phyloP scores from a whole-genome alignment of 371 early-diverging fungal species.

The Mycotypha africana region DNA sequence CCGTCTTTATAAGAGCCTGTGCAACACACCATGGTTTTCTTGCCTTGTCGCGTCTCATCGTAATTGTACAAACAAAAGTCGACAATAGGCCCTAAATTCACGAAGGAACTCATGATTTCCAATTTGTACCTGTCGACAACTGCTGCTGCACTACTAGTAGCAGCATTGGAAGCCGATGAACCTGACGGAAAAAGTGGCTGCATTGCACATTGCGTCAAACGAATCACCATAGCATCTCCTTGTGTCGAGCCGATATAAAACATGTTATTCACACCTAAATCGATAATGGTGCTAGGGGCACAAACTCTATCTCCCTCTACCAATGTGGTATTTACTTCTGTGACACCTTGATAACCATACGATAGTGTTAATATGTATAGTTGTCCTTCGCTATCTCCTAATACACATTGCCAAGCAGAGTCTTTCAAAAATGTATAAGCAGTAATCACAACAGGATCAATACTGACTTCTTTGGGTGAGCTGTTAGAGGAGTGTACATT shows the following conservation, averaged over 20 bases:
- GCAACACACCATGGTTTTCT: constrained; percentile 83
- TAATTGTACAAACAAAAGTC: constrained; percentile 77
- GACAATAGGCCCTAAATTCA: constrained; percentile 72
- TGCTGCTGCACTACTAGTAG: no score
- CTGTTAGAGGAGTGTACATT: constrained; percentile 12
- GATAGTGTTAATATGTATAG: constrained; percentile 59
- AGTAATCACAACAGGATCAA: constrained; percentile 40
- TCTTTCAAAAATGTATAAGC: constrained; percentile 31
- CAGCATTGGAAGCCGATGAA: no score
- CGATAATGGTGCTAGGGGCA: no score
- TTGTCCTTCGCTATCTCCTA: constrained; percentile 71
- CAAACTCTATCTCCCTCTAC: no score
- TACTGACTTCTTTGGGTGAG: constrained; percentile 36
- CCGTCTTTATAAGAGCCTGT: constrained; percentile 75
- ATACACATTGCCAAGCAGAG: constrained; percentile 49
- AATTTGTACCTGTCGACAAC: constrained; percentile 37
- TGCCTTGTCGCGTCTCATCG: constrained; percentile 65
- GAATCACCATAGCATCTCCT: constrained; percentile 76
- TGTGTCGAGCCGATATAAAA: constrained; percentile 79
- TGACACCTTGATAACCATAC: no score
- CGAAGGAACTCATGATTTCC: constrained; percentile 47
- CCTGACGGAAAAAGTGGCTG: no score
- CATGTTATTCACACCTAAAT: constrained; percentile 54
- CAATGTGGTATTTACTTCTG: no score
- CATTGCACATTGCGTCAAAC: constrained; percentile 28